Base-by-base conservation (phyloP, 768 basidiomycete genomes). In the Rossbeevera mucosa region DNA sequence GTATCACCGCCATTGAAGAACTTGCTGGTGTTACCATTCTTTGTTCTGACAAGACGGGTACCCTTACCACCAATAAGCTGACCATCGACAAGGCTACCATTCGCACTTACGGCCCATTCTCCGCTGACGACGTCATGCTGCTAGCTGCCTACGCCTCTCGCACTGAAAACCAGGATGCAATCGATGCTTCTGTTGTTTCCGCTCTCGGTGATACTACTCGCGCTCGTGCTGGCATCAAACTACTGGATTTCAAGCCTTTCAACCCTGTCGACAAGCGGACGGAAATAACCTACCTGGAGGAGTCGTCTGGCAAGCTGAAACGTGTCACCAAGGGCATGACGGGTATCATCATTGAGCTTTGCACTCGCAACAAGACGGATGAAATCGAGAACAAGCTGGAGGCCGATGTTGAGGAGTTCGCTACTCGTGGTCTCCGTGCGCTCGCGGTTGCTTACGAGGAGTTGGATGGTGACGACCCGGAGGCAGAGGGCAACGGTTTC, bases 301-400 rank as follows among this genome's bases (percentile, higher is more conserved):
- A 94, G 71, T 79, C 91, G 7, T 79, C 89, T n/a, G 95, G 95
- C 72, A 91, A 88, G 72, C 82, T 98, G 61, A 96, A 95, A 83
- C 91, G 95, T 64, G 95, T 95, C 65, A 96, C 95, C 69, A 98
- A 98, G 86, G 95, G 95, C 70, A 98, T 98, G 95, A 98, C 95
- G 41, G 95, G 94, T 76, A 88, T 92, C 72, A 93, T 97, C 77
- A 94, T 96, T 66, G 92, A 95, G 52, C 88, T 96, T 45, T 97
- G 94, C 83, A 79, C 90, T 21, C 90, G 95, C 69, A 94, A 96
- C 87, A 97, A 97, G 83, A 90, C 91, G 36, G 86, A 90, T 11
- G 92, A 92, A 56, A 60, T 93, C 41, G 94, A 98, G 81, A 83
- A 89, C 74, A 81, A 77, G 61, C 86, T 98, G 53, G 93, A 97